These are phyloP conservation scores for Leccinum pachyderme DNA, from an alignment of 1,284 basidiomycete species.

Conservation along the genomic window DNA sequence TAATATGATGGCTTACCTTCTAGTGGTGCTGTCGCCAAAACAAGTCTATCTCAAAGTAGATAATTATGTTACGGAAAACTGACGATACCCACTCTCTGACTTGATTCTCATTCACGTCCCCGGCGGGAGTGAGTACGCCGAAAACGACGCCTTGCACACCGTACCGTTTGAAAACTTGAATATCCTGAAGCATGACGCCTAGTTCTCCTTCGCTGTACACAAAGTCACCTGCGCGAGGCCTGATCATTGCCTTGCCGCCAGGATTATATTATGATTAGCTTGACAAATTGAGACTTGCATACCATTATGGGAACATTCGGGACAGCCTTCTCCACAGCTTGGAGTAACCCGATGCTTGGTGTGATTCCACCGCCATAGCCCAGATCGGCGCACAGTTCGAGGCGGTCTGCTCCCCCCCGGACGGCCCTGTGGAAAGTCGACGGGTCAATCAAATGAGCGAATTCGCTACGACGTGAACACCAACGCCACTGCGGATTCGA, in stretches of 20 bases:
- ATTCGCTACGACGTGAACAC: slow-evolving; percentile 27
- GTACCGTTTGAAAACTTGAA: slow-evolving; percentile 53
- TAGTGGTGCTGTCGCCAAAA: slow-evolving; percentile 56
- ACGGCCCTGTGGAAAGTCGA: slow-evolving; percentile 50
- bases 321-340: slow-evolving; percentile 46
- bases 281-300: slow-evolving; percentile 30
- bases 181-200: slow-evolving; percentile 72
- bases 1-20: slow-evolving; percentile 47
- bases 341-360: slow-evolving; percentile 70
- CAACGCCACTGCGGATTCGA: slow-evolving; percentile 68
- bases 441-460: slow-evolving; percentile 9
- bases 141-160: slow-evolving; percentile 69
- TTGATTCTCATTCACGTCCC: slow-evolving; percentile 55
- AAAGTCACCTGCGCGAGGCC: slow-evolving; percentile 77
- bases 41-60: slow-evolving; percentile 42
- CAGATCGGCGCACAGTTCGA: slow-evolving; percentile 77
- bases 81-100: slow-evolving; percentile 46
- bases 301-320: slow-evolving; percentile 68
- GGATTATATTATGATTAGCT: not conserved
- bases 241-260: slow-evolving; percentile 66
- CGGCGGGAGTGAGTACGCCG: slow-evolving; percentile 60
- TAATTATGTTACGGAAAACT: not conserved
- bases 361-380: slow-evolving; percentile 75
- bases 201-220: slow-evolving; percentile 64
- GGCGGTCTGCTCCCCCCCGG: slow-evolving; percentile 65